phyloP scores from a whole-genome alignment of 2,329 filamentous ascomycete genomes.

The Fusarium oxysporum region DNA sequence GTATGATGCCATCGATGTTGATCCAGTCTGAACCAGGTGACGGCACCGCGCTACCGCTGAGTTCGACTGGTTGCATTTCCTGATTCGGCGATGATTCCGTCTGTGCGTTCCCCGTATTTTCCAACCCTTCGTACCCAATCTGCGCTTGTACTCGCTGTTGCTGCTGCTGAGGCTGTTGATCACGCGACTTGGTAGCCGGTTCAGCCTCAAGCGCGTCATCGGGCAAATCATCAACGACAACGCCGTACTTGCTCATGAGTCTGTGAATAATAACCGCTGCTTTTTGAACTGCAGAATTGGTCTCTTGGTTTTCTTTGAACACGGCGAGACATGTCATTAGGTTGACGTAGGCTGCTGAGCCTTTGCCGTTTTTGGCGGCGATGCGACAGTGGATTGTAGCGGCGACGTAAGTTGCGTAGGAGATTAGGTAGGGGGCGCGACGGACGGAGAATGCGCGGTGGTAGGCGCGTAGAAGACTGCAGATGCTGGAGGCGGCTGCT shows the following conservation, averaged over 20 bases:
- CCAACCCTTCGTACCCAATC: background rate
- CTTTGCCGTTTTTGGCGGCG: constrained; percentile 57
- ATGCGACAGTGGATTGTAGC: constrained; percentile 65
- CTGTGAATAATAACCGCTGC: constrained; percentile 59
- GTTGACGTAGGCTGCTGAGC: constrained; percentile 54
- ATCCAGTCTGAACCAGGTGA: constrained; percentile 42
- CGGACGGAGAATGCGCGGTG: constrained; percentile 58
- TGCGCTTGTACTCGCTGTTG: background rate
- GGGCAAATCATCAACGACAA: constrained; percentile 38
- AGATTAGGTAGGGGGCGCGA: constrained; percentile 64
- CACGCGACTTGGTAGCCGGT: background rate
- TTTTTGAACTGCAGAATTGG: constrained; percentile 61
- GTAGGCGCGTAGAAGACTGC: constrained; percentile 57
- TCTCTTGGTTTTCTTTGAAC: constrained; percentile 62
- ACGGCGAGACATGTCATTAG: constrained; percentile 59
- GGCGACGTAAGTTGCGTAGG: constrained; percentile 66
- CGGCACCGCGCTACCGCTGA: background rate
- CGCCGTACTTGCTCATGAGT: constrained; percentile 58
- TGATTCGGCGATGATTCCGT: background rate
- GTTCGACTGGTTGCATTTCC: background rate
- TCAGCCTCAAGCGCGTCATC: constrained; percentile 23
- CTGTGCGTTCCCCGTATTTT: background rate
- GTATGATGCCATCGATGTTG: constrained; percentile 53
- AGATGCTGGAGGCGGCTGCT: constrained; percentile 58
- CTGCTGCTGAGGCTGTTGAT: constrained; percentile 14